Evolutionary conservation across 2,329 filamentous ascomycete species (phyloP).

Genomic region (Aspergillus sp.): DNA sequence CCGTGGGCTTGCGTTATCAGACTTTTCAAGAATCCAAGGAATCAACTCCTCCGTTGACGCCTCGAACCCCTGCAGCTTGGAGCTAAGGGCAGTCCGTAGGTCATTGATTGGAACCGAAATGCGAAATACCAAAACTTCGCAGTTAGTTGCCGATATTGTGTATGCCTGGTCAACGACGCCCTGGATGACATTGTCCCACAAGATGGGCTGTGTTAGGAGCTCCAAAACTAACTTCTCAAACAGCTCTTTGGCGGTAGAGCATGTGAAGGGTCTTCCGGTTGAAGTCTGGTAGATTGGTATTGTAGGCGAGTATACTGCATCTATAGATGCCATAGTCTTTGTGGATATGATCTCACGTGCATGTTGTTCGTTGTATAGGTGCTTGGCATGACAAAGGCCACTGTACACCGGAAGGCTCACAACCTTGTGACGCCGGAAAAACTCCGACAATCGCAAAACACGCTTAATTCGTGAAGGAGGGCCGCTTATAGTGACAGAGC

Average conservation of each 20-base stretch:
- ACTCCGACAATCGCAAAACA: conserved; percentile 21
- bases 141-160: conserved; percentile 1
- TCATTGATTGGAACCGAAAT: conserved; percentile 9
- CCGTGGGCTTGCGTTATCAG: not conserved
- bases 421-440: conserved; percentile 22
- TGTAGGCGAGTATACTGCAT: not conserved
- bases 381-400: conserved; percentile 41
- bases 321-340: not conserved
- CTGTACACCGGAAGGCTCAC: conserved; percentile 27
- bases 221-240: conserved; percentile 8
- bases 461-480: conserved; percentile 25
- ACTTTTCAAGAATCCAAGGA: not conserved
- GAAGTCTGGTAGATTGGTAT: conserved; percentile 3
- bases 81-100: not conserved
- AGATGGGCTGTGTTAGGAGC: conserved; percentile 3
- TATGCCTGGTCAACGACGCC: conserved; percentile 3
- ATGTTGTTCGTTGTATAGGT: conserved; percentile 43
- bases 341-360: conserved; percentile 1
- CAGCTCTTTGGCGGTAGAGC: not conserved
- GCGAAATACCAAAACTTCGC: conserved; percentile 4
- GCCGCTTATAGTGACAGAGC: conserved; percentile 25
- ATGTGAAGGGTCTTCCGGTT: not conserved
- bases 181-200: conserved; percentile 10
- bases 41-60: conserved; percentile 4
- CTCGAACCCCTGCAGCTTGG: not conserved